Base-by-base conservation (phyloP, 495 filamentous ascomycete genomes). In the Penicillium taxi region DNA sequence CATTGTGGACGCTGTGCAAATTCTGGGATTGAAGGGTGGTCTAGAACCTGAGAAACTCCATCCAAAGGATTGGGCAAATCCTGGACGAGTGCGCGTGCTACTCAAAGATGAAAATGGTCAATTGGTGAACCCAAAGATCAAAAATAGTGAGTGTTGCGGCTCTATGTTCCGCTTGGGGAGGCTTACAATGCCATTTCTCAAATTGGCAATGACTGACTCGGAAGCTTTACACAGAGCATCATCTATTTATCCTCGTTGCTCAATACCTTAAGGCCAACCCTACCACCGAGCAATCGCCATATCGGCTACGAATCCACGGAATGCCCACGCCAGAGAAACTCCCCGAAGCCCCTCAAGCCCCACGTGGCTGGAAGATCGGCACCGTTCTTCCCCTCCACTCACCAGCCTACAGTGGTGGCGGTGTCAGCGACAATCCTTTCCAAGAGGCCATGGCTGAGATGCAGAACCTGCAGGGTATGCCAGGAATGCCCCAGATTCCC, bases 361-460 rank as follows among this genome's bases (percentile, higher is more conserved):
- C 91, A 25, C 72, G 81, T 30, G 91, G 90, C 7, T 96, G 89
- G 87, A 96, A 94, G 67, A 81, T 98, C 51, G 77, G 78, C 20
- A 74, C 64, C 14, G 73, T 96, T 35, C 46, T 98, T 38, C 91
- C 91, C 18, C 74, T 90, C 44, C 87, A 95, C 47, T 84, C 78
- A 15, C 78, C 90, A 0, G 91, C 87, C 9, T 71, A 96, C 60
- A 93, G 81, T 33, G 91, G 91, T 2, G 90, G 93, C 15, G 91
- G 91, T 15, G 87, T 98, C 6, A 93, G 82, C 43, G 91, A 98
- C 55, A 94, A 98, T 48, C 83, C 94, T 17, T 77, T 98, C 47
- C 89, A 91, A 70, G 89, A 98, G 42, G 94, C 96, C 69, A 95
- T 98, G 90, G 78, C 75, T 27, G 87, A 93, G 67, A 93, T 96